These are phyloP conservation scores for Populus deltoides DNA, from an alignment of 345 rosid species.

Conservation along the genomic window DNA sequence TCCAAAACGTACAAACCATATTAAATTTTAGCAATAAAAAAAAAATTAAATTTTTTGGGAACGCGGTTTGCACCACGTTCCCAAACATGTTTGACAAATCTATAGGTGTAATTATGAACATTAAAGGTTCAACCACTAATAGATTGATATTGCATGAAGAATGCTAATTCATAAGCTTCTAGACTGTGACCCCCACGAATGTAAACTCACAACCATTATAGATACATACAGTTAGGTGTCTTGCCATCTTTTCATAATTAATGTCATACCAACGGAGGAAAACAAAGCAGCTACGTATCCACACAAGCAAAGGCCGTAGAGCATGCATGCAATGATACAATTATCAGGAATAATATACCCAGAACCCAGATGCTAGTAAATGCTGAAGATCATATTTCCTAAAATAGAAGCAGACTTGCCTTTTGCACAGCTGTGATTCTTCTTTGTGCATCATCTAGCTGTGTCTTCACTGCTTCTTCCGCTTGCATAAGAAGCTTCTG, in stretches of 20 bases:
- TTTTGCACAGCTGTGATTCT: slow-evolving; percentile 56
- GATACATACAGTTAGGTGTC: not conserved
- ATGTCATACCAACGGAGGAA: not conserved
- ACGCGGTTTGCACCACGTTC: too few relatives aligned
- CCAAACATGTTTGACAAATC: too few relatives aligned
- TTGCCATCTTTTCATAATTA: not conserved
- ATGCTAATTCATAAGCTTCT: slow-evolving; percentile 7
- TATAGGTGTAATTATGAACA: not conserved
- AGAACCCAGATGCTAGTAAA: not conserved
- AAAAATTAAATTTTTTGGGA: too few relatives aligned
- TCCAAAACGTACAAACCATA: too few relatives aligned
- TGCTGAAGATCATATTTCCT: not conserved
- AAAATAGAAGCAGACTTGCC: slow-evolving; percentile 47
- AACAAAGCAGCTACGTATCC: not conserved
- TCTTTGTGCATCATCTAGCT: slow-evolving; percentile 58
- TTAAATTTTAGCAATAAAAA: too few relatives aligned
- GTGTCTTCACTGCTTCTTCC: slow-evolving; percentile 60
- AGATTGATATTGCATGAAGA: not conserved
- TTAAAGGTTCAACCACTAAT: not conserved
- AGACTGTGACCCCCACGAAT: not conserved
- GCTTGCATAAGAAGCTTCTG: slow-evolving; percentile 59
- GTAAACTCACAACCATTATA: not conserved
- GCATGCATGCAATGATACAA: not conserved
- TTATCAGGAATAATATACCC: not conserved
- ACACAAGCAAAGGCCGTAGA: slow-evolving; percentile 7